Evolutionary conservation across 2,329 filamentous ascomycete species (phyloP), one percentile per base, ranked within the genome.

Genomic region (Cordyceps javanica): DNA sequence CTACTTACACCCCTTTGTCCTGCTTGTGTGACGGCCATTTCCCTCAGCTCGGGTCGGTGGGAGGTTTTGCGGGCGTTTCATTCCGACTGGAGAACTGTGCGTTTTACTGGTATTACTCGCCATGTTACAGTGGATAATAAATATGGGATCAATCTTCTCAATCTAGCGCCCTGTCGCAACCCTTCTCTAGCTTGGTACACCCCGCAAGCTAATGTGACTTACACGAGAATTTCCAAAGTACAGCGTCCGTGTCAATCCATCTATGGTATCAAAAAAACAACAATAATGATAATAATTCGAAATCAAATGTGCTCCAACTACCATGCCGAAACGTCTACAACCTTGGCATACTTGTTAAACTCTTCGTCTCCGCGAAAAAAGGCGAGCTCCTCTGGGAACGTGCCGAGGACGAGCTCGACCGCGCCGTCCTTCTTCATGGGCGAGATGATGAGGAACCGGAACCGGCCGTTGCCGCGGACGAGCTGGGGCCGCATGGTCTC

Each of bases 401-500:
- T 61, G 14, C 68, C 66, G 6, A 69, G 26, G 1, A 68, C 59
- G 1, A 70, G 56, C 60, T 70, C 68, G 3, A 70, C 65, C 1
- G 63, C 63, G 4, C 68, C 66, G 48, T 70, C 65, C 11, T 60
- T 58, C 36, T 59, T 66, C 62, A 67, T 65, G 1, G 69, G 69
- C n/a, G 64, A 60, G 5, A 70, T 64, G 48, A 69, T 54, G 19
- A 66, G 45, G 46, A 68, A 62, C 19, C 67, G 57, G 36, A 68
- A 67, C 1, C 61, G 60, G 1, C 59, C 63, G 45, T 66, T 63
- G 11, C 63, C 62, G 5, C 65, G 62, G 48, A 69, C 66, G 25
- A 70, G 54, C 56, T 66, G 61, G 1, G 65, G 68, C 0, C 68
- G 61, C 65, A 70, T 62, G 11, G 63, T 60, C 53, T 69, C 66